These are phyloP conservation scores for Schoenoplectus tabernaemontani DNA, from an alignment of 202 grass and related monocot species.

Conservation along the genomic window DNA sequence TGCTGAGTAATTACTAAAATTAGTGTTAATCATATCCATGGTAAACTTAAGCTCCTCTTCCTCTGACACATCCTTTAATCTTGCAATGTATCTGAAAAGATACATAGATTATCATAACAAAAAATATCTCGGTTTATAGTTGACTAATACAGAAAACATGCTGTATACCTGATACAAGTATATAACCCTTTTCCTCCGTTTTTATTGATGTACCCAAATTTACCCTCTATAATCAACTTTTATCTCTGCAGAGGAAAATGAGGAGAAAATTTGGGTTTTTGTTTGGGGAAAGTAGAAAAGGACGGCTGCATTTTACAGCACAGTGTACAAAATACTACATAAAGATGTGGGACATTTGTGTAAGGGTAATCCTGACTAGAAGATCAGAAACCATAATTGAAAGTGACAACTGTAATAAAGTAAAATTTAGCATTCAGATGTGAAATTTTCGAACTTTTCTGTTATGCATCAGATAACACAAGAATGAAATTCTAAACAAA, in stretches of 20 bases:
- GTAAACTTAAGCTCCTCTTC: slow-evolving; percentile 87
- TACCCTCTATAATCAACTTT: too few species aligned
- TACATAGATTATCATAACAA: not conserved
- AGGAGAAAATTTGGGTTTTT: too few species aligned
- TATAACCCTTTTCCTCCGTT: not conserved
- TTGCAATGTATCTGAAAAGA: slow-evolving; percentile 66
- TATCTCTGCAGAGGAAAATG: too few species aligned
- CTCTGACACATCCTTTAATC: slow-evolving; percentile 54
- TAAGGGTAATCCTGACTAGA: not conserved
- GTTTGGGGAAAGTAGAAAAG: too few species aligned
- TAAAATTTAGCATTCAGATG: not conserved
- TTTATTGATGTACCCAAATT: too few species aligned
- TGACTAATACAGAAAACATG: not conserved
- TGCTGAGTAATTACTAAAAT: slow-evolving; percentile 97
- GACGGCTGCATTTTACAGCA: not conserved
- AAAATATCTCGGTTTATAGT: not conserved
- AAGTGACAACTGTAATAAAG: not conserved
- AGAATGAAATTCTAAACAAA: not conserved
- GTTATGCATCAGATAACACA: not conserved
- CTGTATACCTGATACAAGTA: not conserved
- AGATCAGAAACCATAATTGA: not conserved
- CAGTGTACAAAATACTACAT: not conserved
- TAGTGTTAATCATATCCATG: slow-evolving; percentile 72
- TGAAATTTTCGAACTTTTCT: not conserved
- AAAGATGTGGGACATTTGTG: not conserved